These are phyloP conservation scores for Volvox reticuliferus DNA, from an alignment of 139 green algal genomes.

Conservation along the genomic window DNA sequence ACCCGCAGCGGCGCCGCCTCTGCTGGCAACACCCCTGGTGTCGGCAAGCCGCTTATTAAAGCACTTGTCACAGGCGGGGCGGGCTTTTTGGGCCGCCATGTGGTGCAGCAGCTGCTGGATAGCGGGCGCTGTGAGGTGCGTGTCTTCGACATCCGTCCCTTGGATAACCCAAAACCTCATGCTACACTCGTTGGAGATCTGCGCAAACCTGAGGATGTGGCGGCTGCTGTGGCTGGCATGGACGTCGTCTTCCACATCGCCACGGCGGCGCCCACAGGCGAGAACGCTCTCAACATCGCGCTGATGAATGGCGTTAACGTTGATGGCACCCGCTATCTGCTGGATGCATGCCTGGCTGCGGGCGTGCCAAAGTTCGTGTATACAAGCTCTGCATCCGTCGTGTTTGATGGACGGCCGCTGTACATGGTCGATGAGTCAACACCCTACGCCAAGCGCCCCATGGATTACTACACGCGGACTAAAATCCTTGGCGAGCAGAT, in stretches of 20 bases:
- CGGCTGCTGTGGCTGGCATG: constrained; percentile 60
- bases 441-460: constrained; percentile 78
- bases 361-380: constrained; percentile 77
- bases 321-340: constrained; percentile 83
- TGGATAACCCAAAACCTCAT: constrained; percentile 37
- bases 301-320: constrained; percentile 93
- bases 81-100: constrained; percentile 89
- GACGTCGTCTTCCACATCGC: constrained; percentile 92
- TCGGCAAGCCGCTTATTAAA: neutral
- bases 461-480: constrained; percentile 93
- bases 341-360: constrained; percentile 75
- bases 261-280: constrained; percentile 82
- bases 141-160: constrained; percentile 83
- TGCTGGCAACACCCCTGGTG: neutral
- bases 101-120: constrained; percentile 81
- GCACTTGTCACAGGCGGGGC: constrained; percentile 83
- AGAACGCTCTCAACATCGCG: constrained; percentile 79
- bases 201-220: constrained; percentile 65
- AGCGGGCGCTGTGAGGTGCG: constrained; percentile 74
- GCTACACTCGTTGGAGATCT: constrained; percentile 67
- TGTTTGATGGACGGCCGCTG: constrained; percentile 89
- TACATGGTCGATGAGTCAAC: constrained; percentile 73
- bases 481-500: constrained; percentile 87
- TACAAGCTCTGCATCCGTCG: constrained; percentile 87
- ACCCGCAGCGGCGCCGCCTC: constrained; percentile 31